Evolutionary conservation across 805 yeast species (phyloP).

Genomic region (Ogataea nonfermentans): DNA sequence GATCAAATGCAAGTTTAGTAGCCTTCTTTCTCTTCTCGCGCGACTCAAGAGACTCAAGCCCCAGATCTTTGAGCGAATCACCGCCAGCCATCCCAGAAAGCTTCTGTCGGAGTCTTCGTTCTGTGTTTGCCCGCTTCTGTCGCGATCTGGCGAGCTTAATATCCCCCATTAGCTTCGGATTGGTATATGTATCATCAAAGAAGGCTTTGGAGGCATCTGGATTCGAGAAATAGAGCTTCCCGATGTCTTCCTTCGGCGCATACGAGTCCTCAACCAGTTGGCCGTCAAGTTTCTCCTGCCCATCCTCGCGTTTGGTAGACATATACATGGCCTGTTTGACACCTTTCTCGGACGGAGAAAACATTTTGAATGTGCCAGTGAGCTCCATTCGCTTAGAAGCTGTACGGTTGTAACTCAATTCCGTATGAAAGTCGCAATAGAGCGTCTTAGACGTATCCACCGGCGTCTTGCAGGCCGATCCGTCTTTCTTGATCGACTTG

Average conservation of each 20-base stretch:
- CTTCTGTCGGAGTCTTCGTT: slow-evolving; percentile 31
- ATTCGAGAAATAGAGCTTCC: slow-evolving; percentile 38
- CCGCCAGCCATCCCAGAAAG: slow-evolving; percentile 31
- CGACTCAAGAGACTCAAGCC: slow-evolving; percentile 22
- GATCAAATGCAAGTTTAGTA: slow-evolving; percentile 27
- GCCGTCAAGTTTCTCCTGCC: slow-evolving; percentile 28
- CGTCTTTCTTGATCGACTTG: slow-evolving; percentile 44
- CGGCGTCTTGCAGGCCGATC: slow-evolving; percentile 55
- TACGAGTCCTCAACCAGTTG: slow-evolving; percentile 27
- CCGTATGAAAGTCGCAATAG: slow-evolving; percentile 73
- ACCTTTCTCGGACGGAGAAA: slow-evolving; percentile 53
- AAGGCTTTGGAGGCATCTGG: slow-evolving; percentile 47
- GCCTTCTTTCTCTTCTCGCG: slow-evolving; percentile 22
- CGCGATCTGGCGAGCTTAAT: slow-evolving; percentile 38
- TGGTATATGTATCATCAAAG: slow-evolving; percentile 47
- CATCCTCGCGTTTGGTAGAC: slow-evolving; percentile 23
- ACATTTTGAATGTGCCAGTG: slow-evolving; percentile 54
- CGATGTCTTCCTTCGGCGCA: slow-evolving; percentile 23
- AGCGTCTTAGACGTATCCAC: slow-evolving; percentile 52
- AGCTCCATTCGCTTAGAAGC: slow-evolving; percentile 75
- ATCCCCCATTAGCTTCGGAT: slow-evolving; percentile 44
- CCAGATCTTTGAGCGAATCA: slow-evolving; percentile 14
- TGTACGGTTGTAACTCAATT: slow-evolving; percentile 48
- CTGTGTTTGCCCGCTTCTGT: slow-evolving; percentile 39
- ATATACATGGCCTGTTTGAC: slow-evolving; percentile 42